A percentile compares a stretch with the other conserved stretches of the same genome.
These are phyloP conservation scores for Daldinia loculata DNA, from an alignment of 495 filamentous ascomycete genomes.

Conservation along the genomic window DNA sequence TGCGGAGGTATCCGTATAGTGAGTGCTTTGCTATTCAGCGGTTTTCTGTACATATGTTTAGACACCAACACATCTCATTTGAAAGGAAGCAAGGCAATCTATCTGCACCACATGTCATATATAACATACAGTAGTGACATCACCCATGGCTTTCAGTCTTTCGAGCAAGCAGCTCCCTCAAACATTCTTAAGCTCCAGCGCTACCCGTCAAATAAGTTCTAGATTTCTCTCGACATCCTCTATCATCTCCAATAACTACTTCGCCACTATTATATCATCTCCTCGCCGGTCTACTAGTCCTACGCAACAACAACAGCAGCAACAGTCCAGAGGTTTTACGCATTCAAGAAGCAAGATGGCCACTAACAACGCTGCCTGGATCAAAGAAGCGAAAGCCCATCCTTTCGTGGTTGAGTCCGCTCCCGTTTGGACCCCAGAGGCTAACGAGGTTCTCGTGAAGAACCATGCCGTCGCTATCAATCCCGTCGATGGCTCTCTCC, in stretches of 20 bases:
- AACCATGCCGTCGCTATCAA: slow-evolving; percentile 54
- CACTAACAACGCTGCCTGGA: slow-evolving; percentile 46
- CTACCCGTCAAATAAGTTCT: slow-evolving; percentile 19
- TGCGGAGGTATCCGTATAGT: slow-evolving; percentile 3
- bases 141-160: slow-evolving; percentile 21
- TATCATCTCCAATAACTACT: slow-evolving; percentile 18
- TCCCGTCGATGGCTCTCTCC: slow-evolving; percentile 59
- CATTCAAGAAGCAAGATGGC: slow-evolving; percentile 26
- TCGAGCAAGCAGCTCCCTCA: slow-evolving; percentile 23
- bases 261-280: background rate
- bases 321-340: slow-evolving; percentile 15
- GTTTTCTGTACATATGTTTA: slow-evolving; percentile 20
- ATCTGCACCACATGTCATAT: background rate
- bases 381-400: slow-evolving; percentile 26
- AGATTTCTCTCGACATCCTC: slow-evolving; percentile 28
- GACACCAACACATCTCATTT: slow-evolving; percentile 7
- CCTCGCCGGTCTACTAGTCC: background rate
- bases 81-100: slow-evolving; percentile 19
- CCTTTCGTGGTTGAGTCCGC: slow-evolving; percentile 48
- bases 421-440: slow-evolving; percentile 43
- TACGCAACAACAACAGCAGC: slow-evolving; percentile 10
- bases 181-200: slow-evolving; percentile 36
- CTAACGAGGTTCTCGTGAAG: slow-evolving; percentile 51
- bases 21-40: slow-evolving; percentile 11
- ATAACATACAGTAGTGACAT: slow-evolving; percentile 16